Evolutionary conservation across 2,329 filamentous ascomycete species (phyloP), one percentile per base, ranked within the genome.

Genomic region (Aspergillus uvarum): DNA sequence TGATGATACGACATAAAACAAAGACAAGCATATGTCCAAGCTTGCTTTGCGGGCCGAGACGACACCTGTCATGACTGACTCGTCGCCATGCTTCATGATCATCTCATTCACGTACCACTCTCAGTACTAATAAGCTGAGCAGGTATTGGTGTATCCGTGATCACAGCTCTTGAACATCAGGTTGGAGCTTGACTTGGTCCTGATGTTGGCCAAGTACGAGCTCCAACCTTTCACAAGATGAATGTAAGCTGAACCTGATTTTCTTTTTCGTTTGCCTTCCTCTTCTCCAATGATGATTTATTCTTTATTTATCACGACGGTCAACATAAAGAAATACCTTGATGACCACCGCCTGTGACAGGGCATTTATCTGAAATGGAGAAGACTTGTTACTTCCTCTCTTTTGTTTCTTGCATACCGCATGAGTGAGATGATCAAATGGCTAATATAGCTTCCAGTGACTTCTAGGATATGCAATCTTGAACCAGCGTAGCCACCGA

Each of bases 1-100:
- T 95, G 91, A 95, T 95, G 91, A 95, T 84, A 83, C 79, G 86
- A 92, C 89, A 85, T 83, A 81, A 83, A 85, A 78, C 80, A 89
- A 87, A 86, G 91, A 96, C 92, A 96, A 96, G 91, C 91, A 96
- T 96, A 96, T 96, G 91, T 96, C 92, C 84, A 88, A 96, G 92
- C 87, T 67, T 67, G 70, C 71, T 70, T 72, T 67, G 72, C 71
- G 69, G 71, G 71, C 72, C 59, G 79, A 80, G 82, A 84, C 80
- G 82, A 84, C 67, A 80, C 73, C 74, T 77, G 83, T 80, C 76
- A 72, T 76, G 71, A 76, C 81, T 82, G 78, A 80, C 74, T 67
- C 70, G 71, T 74, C 73, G 57, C 59, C 54, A 73, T 51, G 62
- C 59, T 63, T 59, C 51, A 60, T 56, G 52, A 65, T 59, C 14